Evolutionary conservation across 805 yeast genomes (phyloP).

Genomic region (Priceomyces haplophilus): DNA sequence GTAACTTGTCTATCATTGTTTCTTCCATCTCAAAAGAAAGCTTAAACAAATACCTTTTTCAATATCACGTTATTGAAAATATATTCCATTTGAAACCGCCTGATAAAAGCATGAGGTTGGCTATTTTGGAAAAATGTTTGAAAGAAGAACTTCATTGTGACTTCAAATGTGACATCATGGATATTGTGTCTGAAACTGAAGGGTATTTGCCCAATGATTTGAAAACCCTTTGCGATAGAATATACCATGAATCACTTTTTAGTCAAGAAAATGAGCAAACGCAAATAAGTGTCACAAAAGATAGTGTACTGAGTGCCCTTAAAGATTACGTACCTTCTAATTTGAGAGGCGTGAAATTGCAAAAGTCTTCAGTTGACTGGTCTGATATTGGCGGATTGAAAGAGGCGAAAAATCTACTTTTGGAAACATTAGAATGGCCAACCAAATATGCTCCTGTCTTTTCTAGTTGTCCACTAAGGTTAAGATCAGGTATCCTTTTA

Average conservation of each 20-base stretch:
- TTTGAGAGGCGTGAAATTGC: slow-evolving; percentile 80
- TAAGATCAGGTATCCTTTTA: slow-evolving; percentile 83
- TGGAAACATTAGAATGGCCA: slow-evolving; percentile 97
- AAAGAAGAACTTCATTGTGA: slow-evolving; percentile 22
- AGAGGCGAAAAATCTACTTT: slow-evolving; percentile 68
- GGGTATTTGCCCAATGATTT: slow-evolving; percentile 87
- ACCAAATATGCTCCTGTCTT: slow-evolving; percentile 95
- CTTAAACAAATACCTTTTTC: slow-evolving; percentile 57
- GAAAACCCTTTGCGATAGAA: slow-evolving; percentile 66
- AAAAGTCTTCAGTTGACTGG: slow-evolving; percentile 77
- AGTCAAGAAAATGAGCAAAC: slow-evolving; percentile 11
- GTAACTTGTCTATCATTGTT: slow-evolving; percentile 55
- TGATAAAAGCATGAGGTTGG: slow-evolving; percentile 54
- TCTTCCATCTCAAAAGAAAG: slow-evolving; percentile 64
- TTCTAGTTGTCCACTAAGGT: slow-evolving; percentile 77
- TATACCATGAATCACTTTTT: slow-evolving; percentile 50
- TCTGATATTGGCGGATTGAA: slow-evolving; percentile 82
- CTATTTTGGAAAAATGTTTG: slow-evolving; percentile 43
- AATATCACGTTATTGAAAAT: slow-evolving; percentile 70
- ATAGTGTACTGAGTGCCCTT: slow-evolving; percentile 54
- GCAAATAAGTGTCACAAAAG: slow-evolving; percentile 19
- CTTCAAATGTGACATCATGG: slow-evolving; percentile 44
- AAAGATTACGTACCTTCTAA: slow-evolving; percentile 74
- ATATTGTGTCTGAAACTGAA: slow-evolving; percentile 65
- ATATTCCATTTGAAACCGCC: slow-evolving; percentile 64